Evolutionary conservation across 805 yeast species (phyloP), one percentile per base, ranked within the genome.

Genomic region (Candida piceae): DNA sequence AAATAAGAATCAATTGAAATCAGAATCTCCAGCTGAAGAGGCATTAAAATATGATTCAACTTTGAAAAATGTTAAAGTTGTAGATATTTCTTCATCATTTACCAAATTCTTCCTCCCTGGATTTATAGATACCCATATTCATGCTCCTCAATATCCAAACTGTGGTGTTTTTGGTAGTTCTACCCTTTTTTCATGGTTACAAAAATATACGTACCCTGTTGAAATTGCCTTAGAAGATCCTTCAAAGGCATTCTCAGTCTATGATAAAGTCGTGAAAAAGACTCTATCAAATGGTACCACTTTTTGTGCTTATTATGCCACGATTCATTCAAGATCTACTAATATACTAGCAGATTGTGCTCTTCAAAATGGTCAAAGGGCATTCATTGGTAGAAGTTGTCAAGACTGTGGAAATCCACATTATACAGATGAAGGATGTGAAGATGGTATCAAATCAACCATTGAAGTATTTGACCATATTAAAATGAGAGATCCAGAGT

Each of bases 381-480:
- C 96, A 0, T 72, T 84, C 36, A 77, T 93, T 26, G 98, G 98
- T 4, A 81, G 90, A 50, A 95, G 87, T 16, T 93, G 97, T 57
- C 90, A 90, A 97, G 81, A 88, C 55, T 72, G 75, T 42, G 80
- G 85, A 60, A 75, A 86, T 1, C 94, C 93, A 1, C 81, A 73
- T 22, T 82, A 75, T 55, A 78, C 84, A 57, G 57, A 66, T 31
- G 88, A 85, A 50, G 64, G 77, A 1, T 56, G 52, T 21, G 62
- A 76, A 18, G 76, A 73, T 27, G 72, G 84, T 26, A 56, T 78
- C 29, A 51, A 61, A 16, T 69, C 79, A 3, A 84, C 84, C 45
- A 45, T 64, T 12, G 60, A 66, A 5, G 76, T 87, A 3, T 69
- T 84, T 4, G 65, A 72, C 8, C 79, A 81, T 52, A 67, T 86